Evolutionary conservation across 768 basidiomycete genomes (phyloP).

Genomic region (Tulasnella sp.): DNA sequence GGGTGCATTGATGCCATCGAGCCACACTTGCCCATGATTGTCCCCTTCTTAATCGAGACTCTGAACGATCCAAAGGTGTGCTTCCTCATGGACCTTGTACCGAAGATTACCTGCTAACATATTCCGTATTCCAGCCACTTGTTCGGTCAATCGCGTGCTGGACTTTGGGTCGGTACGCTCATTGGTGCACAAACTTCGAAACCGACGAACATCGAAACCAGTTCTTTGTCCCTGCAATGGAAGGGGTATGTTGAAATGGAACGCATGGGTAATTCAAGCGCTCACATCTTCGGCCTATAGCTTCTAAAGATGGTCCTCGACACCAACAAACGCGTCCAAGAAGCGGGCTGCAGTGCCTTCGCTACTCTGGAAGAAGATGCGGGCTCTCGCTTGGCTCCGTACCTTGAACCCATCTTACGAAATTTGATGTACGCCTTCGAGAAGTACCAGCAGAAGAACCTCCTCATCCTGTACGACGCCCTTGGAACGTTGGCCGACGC

Average conservation of each 20-base stretch:
- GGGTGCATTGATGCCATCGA: constrained; percentile 96
- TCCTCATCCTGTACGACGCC: constrained; percentile 98
- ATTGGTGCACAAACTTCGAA: constrained; percentile 84
- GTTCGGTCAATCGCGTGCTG: constrained; percentile 98
- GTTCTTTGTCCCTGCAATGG: constrained; percentile 96
- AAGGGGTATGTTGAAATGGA: constrained; percentile 59
- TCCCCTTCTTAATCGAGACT: constrained; percentile 87
- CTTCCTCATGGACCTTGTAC: background rate
- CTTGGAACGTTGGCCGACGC: constrained; percentile 97
- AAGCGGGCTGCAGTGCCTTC: constrained; percentile 97
- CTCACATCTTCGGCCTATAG: constrained; percentile 36
- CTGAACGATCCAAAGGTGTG: constrained; percentile 84
- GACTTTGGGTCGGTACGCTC: constrained; percentile 98
- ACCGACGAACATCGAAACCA: constrained; percentile 80
- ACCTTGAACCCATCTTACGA: constrained; percentile 87
- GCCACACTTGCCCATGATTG: constrained; percentile 85
- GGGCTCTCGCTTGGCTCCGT: constrained; percentile 79
- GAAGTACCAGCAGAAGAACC: constrained; percentile 99
- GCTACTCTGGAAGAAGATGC: constrained; percentile 98
- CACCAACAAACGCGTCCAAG: constrained; percentile 97
- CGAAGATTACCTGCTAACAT: background rate
- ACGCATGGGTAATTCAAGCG: background rate
- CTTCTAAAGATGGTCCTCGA: constrained; percentile 95
- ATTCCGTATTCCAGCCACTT: constrained; percentile 47
- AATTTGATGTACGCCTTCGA: constrained; percentile 94